Base-by-base conservation (phyloP, 106 monocot genomes). In the Narthecium ossifragum region DNA sequence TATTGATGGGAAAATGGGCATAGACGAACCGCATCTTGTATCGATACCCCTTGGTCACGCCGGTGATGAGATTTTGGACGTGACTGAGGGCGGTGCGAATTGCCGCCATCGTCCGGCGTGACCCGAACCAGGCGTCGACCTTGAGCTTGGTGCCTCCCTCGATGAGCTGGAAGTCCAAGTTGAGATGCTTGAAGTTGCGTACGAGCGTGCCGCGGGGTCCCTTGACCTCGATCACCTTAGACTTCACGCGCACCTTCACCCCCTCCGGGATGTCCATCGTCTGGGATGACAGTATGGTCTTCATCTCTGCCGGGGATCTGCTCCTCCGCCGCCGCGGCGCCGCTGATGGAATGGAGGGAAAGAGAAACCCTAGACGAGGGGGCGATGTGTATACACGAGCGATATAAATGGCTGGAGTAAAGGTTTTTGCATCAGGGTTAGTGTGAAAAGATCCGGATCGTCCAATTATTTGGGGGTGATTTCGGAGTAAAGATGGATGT, bases 241-340 rank as follows among this genome's bases (percentile, higher is more conserved):
- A 73, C 37, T 72, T 70, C 22, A 78, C 78, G 50, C 61, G 61
- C 18, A 86, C 61, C 37, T 61, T 71, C 30, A 86, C 81, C 28
- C 57, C 85, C 55, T 71, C 75, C 8, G 85, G 85, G 58, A 85
- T 85, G 60, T 80, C 76, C 80, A 85, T 80, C 31, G 76, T 85
- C 46, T 85, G 79, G 1, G 84, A 85, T 0, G 84, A 75, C 15
- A 80, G 33, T 31, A 85, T 85, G 45, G 76, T 80, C 85, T 85
- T 85, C 85, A 85, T 85, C 25, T 30, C n/a, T 48, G 15, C 18
- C 43, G 43, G 43, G 17, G 43, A 6, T 43, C 17, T 18, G 43
- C 14, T 43, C 43, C 28, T 36, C 56, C n/a, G 66, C 36, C 31
- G 50, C 15, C 49, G 51, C 23, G 43, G 49, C 3, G 6, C 1